Conservation (phyloP, 2,329 filamentous ascomycete species). For the Nothopassalora personata region DNA sequence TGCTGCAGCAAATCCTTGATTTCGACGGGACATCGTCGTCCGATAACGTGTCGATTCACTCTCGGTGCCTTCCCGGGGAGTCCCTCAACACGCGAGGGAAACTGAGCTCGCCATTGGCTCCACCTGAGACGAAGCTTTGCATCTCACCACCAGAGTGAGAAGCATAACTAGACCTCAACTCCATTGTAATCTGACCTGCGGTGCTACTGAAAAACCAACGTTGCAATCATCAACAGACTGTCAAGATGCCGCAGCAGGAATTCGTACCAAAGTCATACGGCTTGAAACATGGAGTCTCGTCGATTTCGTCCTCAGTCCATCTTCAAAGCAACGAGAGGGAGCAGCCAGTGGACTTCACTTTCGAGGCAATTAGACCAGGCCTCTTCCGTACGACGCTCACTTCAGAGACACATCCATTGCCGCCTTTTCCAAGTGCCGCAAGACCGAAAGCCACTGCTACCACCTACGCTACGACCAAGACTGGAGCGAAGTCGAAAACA, state of each 20-base stretch:
- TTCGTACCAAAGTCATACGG: constrained; percentile 37
- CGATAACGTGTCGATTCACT: neutral
- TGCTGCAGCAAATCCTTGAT: neutral
- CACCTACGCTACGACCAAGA: constrained; percentile 17
- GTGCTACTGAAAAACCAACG: neutral
- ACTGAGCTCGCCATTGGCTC: neutral
- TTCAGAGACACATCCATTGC: constrained; percentile 56
- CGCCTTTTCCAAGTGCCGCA: constrained; percentile 58
- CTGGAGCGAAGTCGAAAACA: constrained; percentile 31
- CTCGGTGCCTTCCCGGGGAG: neutral
- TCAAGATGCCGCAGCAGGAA: constrained; percentile 46
- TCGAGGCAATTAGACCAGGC: constrained; percentile 57
- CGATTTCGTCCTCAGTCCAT: constrained; percentile 31
- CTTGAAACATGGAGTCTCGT: constrained; percentile 23
- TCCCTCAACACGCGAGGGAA: neutral
- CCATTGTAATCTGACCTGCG: neutral
- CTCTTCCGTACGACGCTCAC: constrained; percentile 65
- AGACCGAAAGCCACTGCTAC: constrained; percentile 33
- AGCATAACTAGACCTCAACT: neutral
- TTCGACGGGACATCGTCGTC: neutral
- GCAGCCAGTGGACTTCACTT: constrained; percentile 52
- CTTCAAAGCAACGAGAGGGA: constrained; percentile 41
- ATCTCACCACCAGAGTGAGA: neutral
- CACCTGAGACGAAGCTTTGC: neutral
- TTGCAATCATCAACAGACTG: neutral